Base-by-base conservation (phyloP, 352 stramenopile genomes). In the Globisporangium lucens region DNA sequence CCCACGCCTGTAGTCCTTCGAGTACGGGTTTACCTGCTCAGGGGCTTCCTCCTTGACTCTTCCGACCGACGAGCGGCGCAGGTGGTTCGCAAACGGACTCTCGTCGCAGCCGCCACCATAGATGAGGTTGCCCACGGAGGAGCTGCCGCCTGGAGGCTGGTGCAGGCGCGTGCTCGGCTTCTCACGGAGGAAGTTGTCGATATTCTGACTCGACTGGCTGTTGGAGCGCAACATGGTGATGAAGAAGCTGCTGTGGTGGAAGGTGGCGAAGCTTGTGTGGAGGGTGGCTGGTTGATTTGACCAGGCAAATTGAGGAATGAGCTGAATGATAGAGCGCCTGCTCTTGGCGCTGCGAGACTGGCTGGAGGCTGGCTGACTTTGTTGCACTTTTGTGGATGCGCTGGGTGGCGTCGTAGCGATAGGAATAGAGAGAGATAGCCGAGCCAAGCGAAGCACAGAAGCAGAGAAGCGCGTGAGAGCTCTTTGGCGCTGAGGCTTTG, bases 81-180 rank as follows among this genome's bases (percentile, higher is more conserved):
- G 78, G 62, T 82, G 75, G 24, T 77, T 80, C 15, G 76, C 78
- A 53, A 89, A 89, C 12, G 75, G 75, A 60, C 74, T 89, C 15
- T 85, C 66, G 30, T 75, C 72, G 27, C 76, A 73, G 22, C 83
- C 76, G 24, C 85, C 86, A 33, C 87, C 85, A 52, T 70, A 95
- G 68, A 96, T 93, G 55, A 94, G 72, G 43, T 78, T 93, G 20
- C 88, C 87, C 15, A 91, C 76, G 15, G 74, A 84, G 7, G 87
- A 96, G 66, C 77, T 74, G 47, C 87, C 87, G 64, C 88, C 87
- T 15, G 88, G 85, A 13, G 87, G 82, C 2, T 78, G 71, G 64
- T 95, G 87, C 41, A 89, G 75, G 15, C 85, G 83, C 51, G 85
- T 94, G 74, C 85, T 91, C 60, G 85, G 75, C 77, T 89, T 89